Base-by-base conservation (phyloP, 192 early-diverging fungal species). In the Coemansia sp. region DNA sequence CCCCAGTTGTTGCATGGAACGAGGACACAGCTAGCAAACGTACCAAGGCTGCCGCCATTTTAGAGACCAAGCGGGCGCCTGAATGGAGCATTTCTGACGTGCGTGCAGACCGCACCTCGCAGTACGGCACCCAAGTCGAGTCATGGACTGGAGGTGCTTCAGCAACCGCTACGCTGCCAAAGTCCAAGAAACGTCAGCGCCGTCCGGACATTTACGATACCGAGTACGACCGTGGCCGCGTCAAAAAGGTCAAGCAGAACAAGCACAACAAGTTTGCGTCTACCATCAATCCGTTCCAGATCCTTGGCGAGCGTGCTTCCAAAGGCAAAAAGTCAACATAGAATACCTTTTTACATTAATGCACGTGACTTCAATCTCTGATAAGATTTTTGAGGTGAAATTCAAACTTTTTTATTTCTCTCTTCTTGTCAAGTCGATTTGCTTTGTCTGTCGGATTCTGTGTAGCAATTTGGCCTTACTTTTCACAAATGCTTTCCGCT, bases 181-280 rank as follows among this genome's bases (percentile, higher is more conserved):
- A 75, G 27, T 55, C 84, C 7, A 80, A 75, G 65, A 79, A 76
- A 39, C 66, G 83, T 37, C 81, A 83, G 48, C 82, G 78, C 45
- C 87, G 84, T 41, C 77, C 80, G 7, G 85, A 87, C 52, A 78
- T 72, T 47, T 89, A 87, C 51, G 88, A 91, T 60, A 59, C 86
- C 15, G 90, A 90, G 27, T 91, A 91, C 67, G 90, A 91, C 66
- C 85, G 85, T 43, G 90, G 90, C 24, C 87, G 87, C 55, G 60
- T 83, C 27, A 91, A 91, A 65, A 91, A 90, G 83, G 73, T 89
- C 62, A 91, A 89, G 79, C 74, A 73, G 62, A 80, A 85, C 67
- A 82, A 84, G 54, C 64, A 43, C 65, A 60, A 70, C 65, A 63
- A 61, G 51, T 82, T 82, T 72, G 72, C 65, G n/a, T 41, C 65